Percentiles rank a stretch among this genome's conserved stretches.
Evolutionary conservation across 2,329 filamentous ascomycete species (phyloP).

Genomic region (Leptodontidium sp.): DNA sequence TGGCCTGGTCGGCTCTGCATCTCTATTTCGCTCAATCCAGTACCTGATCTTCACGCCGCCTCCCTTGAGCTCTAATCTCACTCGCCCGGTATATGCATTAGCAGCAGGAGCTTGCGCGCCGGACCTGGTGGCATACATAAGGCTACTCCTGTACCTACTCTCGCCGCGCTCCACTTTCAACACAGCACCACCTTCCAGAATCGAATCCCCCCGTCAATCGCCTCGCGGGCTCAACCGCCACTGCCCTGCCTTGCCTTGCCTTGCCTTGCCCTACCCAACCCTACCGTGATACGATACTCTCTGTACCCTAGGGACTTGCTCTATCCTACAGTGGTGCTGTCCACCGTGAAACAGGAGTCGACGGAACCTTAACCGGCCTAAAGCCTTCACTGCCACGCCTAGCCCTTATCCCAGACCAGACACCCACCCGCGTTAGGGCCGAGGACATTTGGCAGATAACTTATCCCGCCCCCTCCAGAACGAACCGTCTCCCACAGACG

Average conservation of each 20-base stretch:
- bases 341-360: constrained; percentile 27
- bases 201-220: constrained; percentile 15
- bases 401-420: not conserved
- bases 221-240: constrained; percentile 17
- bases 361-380: constrained; percentile 12
- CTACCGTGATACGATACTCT: not conserved
- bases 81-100: constrained; percentile 16
- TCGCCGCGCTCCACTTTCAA: not conserved
- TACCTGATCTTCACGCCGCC: constrained; percentile 15
- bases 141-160: constrained; percentile 4
- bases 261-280: not conserved
- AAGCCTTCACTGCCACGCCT: constrained; percentile 23
- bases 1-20: constrained; percentile 1
- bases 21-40: constrained; percentile 3
- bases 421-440: constrained; percentile 7
- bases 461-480: constrained; percentile 11
- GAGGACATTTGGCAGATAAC: constrained; percentile 13
- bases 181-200: constrained; percentile 17
- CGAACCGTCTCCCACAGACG: constrained; percentile 22
- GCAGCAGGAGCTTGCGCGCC: constrained; percentile 5
- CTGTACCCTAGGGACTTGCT: not conserved
- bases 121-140: constrained; percentile 16
- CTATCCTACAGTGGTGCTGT: constrained; percentile 16
- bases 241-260: not conserved
- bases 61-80: not conserved